Evolutionary conservation across 805 yeast genomes (phyloP), one percentile per base, ranked within the genome.

Genomic region (Isabelozyma pseudorhagii): DNA sequence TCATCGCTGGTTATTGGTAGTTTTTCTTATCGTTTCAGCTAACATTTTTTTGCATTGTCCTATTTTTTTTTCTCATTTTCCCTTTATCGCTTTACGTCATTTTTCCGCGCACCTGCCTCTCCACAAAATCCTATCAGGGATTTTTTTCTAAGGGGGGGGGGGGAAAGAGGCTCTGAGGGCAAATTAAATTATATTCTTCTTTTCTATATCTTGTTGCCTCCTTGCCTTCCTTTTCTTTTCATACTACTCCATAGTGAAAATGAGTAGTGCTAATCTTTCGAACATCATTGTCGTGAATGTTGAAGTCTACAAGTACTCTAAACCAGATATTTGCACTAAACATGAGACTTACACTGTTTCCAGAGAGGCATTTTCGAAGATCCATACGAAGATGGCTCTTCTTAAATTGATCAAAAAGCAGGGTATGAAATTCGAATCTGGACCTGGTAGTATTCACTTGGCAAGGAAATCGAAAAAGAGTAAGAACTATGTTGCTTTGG

Each of bases 391-490:
- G 44, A 14, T 11, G 14, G 21, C 44, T n/a, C 17, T 41, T 9
- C 31, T 41, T 8, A 21, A n/a, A 8, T 21, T 41, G 3, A 15
- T 41, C 14, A 39, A 39, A 7, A 10, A 9, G 3, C 18, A 39
- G 6, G 41, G 41, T 17, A 4, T 41, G 10, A 15, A 15, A 41
- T 9, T 17, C 7, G 11, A 21, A 1, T 18, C 10, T 41, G 44
- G 36, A 8, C 36, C 36, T 15, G 40, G 14, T 27, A 10, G 14
- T n/a, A 36, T 48, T 15, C 46, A 45, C 6, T 14, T 42, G 28
- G 38, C 38, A 11, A 69, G 85, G 53, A 78, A 74, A 53, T 77
- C 82, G n/a, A 79, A 76, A 61, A 79, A 74, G 54, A 64, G 65
- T 39, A 69, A 67, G 40, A 56, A 61, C 8, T 80, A 68, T 53